A percentile compares a stretch with the other conserved stretches of the same genome.
phyloP scores from a whole-genome alignment of 164 flowering plant species.

The Vitis amurensis region DNA sequence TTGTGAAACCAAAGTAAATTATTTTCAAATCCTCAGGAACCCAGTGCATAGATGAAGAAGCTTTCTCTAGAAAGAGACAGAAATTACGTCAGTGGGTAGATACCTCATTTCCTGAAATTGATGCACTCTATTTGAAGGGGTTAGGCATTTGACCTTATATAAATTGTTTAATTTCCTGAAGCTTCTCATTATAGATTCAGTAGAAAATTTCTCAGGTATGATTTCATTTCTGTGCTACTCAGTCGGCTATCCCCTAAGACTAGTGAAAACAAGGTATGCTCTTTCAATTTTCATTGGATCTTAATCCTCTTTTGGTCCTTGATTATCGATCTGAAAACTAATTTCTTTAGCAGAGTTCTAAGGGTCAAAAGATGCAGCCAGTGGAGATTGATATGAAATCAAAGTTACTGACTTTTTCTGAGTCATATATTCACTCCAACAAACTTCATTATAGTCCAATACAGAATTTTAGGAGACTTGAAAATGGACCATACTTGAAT shows the following conservation, averaged over 20 bases:
- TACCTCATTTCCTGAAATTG: conserved; percentile 30
- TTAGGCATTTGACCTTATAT: conserved; percentile 24
- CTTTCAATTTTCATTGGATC: neutral
- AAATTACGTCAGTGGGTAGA: conserved; percentile 48
- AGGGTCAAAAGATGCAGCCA: conserved; percentile 3
- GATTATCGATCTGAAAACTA: conserved; percentile 2
- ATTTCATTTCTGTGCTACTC: conserved; percentile 53
- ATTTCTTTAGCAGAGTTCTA: conserved; percentile 23
- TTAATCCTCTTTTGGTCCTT: neutral
- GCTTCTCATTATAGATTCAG: conserved; percentile 12
- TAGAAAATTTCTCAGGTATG: conserved; percentile 42
- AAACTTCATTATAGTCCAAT: conserved; percentile 14
- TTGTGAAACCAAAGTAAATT: neutral
- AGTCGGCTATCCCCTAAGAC: conserved; percentile 46
- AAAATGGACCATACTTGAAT: conserved; percentile 11
- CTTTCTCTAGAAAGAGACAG: conserved; percentile 49
- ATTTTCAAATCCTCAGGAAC: conserved; percentile 22
- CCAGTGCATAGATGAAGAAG: conserved; percentile 21
- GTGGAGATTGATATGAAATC: conserved; percentile 8
- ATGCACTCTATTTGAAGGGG: conserved; percentile 41
- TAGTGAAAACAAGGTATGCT: conserved; percentile 35
- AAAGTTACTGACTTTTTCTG: conserved; percentile 14
- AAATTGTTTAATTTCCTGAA: conserved; percentile 8
- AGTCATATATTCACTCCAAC: conserved; percentile 13
- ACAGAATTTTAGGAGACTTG: conserved; percentile 17